Base-by-base conservation (phyloP, 2,329 filamentous ascomycete species). In the Xylaria sp. region DNA sequence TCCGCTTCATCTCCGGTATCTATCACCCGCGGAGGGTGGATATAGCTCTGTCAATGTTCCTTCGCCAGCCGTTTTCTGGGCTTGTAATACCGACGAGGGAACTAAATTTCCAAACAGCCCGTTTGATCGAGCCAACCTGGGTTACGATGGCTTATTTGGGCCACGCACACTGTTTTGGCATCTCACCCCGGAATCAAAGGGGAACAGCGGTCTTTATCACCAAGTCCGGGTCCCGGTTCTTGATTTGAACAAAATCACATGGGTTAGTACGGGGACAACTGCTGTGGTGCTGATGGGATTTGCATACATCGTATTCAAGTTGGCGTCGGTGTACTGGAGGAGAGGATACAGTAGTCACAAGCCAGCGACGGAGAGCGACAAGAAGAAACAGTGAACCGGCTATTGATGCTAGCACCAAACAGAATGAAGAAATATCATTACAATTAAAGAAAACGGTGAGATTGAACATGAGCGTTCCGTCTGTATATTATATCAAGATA, bases 11-110 rank as follows among this genome's bases (percentile, higher is more conserved):
- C 84, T 97, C 2, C 91, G 95, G 36, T 98, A 97, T 77, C 84
- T 97, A 4, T 80, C 84, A 5, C 92, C 92, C 0, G 83, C 85
- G 0, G 77, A 79, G 49, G 83, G 83, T 2, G 89, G 89, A 2
- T 83, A 87, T 69, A 77, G 80, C 2, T 71, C 83, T 4, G 78
- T 89, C 0, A 81, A 88, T n/a, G 78, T 96, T 0, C 92, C 95
- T 0, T 94, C 91, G 81, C 95, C 95, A 0, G 86, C 88, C 0
- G 86, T 97, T 0, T 97, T 97, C 82, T 97, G 94, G 94, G 93
- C 94, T 0, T 98, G 95, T 75, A 84, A 86, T 7, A 87, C 90
- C 0, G 86, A 87, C 10, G 85, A 88, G 58, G 88, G 86, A 0
- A 85, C 84, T 0, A 90, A 92, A 73, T 92, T 95, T 79, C 79